Conservation (phyloP, 805 yeast species). For the Hanseniaspora valbyensis region DNA sequence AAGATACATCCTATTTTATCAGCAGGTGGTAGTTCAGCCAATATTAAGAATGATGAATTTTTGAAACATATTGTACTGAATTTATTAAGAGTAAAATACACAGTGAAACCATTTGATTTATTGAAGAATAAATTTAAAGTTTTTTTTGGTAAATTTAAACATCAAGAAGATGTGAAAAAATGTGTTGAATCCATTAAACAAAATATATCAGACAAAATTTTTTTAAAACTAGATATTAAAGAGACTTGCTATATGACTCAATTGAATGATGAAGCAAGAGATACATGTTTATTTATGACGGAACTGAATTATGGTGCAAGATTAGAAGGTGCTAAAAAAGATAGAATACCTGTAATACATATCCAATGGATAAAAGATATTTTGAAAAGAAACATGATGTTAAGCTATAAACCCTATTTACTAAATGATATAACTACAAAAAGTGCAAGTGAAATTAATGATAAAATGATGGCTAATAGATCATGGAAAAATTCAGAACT, state of each 20-base stretch:
- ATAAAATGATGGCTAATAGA: constrained; percentile 9
- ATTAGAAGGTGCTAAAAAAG: constrained; percentile 31
- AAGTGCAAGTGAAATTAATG: constrained; percentile 23
- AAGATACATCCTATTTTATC: constrained; percentile 10
- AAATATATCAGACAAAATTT: constrained; percentile 3
- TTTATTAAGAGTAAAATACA: constrained; percentile 6
- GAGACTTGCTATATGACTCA: constrained; percentile 13
- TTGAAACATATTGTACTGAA: constrained; percentile 11
- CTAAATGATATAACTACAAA: constrained; percentile 20
- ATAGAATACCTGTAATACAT: constrained; percentile 34
- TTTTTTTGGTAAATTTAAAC: constrained; percentile 11
- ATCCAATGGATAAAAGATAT: constrained; percentile 38
- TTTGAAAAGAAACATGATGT: constrained; percentile 31
- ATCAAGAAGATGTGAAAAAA: background rate
- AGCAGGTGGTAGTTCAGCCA: constrained; percentile 4
- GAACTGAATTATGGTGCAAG: constrained; percentile 25
- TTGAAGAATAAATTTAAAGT: constrained; percentile 6
- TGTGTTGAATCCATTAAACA: background rate
- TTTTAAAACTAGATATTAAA: constrained; percentile 1
- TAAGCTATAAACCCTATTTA: constrained; percentile 30
- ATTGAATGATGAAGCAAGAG: constrained; percentile 25
- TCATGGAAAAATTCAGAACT: constrained; percentile 7
- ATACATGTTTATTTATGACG: constrained; percentile 22
- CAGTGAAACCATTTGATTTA: constrained; percentile 14
- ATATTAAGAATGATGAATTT: constrained; percentile 13